A percentile compares a stretch with the other conserved stretches of the same genome.
phyloP scores from a whole-genome alignment of 1,284 basidiomycete species.

The Cryptococcus sp. region DNA sequence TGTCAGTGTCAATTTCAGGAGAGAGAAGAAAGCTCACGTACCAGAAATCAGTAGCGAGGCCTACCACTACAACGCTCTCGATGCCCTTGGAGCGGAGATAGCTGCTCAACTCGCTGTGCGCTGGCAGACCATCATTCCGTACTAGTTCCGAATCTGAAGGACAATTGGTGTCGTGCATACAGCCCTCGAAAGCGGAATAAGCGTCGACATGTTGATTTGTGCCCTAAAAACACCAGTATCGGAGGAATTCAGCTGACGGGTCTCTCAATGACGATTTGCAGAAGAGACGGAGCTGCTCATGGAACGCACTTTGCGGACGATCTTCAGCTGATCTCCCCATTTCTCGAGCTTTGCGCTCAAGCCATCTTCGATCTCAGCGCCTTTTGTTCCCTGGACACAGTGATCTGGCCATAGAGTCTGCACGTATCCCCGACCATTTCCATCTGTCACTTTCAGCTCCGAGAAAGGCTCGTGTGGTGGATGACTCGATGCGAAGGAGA shows the following conservation, averaged over 20 bases:
- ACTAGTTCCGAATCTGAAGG: constrained; percentile 38
- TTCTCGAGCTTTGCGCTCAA: constrained; percentile 23
- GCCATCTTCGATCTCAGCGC: constrained; percentile 38
- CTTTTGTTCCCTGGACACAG: constrained; percentile 42
- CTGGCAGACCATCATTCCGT: constrained; percentile 40
- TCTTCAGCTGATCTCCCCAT: constrained; percentile 28
- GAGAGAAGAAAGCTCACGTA: constrained; percentile 18
- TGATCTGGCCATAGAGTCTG: constrained; percentile 64
- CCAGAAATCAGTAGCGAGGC: constrained; percentile 67
- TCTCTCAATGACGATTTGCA: background rate
- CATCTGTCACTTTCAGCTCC: constrained; percentile 49
- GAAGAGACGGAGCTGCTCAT: background rate
- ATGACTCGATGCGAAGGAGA: constrained; percentile 67
- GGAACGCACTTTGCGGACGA: constrained; percentile 44
- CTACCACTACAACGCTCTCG: constrained; percentile 59
- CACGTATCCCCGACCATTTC: constrained; percentile 33
- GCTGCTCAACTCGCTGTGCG: constrained; percentile 38
- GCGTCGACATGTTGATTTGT: constrained; percentile 57
- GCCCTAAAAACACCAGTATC: constrained; percentile 39
- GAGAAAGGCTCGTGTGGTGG: constrained; percentile 53
- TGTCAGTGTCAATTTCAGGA: background rate
- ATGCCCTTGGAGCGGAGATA: constrained; percentile 52
- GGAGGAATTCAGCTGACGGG: background rate
- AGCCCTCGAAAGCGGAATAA: constrained; percentile 59
- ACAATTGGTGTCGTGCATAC: constrained; percentile 21